phyloP scores from a whole-genome alignment of 2,329 filamentous ascomycete genomes.

The Fusarium tupiense region DNA sequence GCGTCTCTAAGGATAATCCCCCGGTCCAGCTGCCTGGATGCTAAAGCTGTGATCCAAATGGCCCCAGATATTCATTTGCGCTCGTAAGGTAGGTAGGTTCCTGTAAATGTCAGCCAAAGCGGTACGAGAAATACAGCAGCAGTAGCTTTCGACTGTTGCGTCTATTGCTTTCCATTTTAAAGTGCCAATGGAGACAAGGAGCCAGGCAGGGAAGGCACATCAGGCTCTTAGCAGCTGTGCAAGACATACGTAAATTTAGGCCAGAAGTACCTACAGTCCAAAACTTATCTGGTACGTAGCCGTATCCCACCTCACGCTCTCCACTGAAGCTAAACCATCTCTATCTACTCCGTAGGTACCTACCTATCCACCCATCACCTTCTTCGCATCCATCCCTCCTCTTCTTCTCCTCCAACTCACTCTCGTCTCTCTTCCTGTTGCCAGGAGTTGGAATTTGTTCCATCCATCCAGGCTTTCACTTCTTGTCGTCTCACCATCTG shows the following conservation, averaged over 20 bases:
- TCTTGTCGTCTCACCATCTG: conserved; percentile 53
- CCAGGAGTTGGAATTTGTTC: conserved; percentile 50
- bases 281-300: conserved; percentile 1
- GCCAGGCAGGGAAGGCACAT: conserved; percentile 19
- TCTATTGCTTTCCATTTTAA: neutral
- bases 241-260: conserved; percentile 26
- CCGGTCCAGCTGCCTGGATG: conserved; percentile 27
- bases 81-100: conserved; percentile 1
- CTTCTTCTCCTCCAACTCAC: conserved; percentile 37
- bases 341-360: neutral
- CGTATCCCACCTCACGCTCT: conserved; percentile 32
- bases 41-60: conserved; percentile 20
- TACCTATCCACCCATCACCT: conserved; percentile 37
- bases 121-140: neutral
- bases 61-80: conserved; percentile 22
- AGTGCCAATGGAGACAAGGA: conserved; percentile 1
- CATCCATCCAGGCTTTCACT: conserved; percentile 56
- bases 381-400: conserved; percentile 38
- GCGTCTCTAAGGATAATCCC: conserved; percentile 31
- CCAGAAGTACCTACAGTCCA: conserved; percentile 33
- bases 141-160: neutral
- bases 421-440: conserved; percentile 43
- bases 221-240: conserved; percentile 9
- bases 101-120: neutral
- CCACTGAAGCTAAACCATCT: conserved; percentile 40